phyloP scores from a whole-genome alignment of 2,329 filamentous ascomycete species.

The Rosellinia necatrix region DNA sequence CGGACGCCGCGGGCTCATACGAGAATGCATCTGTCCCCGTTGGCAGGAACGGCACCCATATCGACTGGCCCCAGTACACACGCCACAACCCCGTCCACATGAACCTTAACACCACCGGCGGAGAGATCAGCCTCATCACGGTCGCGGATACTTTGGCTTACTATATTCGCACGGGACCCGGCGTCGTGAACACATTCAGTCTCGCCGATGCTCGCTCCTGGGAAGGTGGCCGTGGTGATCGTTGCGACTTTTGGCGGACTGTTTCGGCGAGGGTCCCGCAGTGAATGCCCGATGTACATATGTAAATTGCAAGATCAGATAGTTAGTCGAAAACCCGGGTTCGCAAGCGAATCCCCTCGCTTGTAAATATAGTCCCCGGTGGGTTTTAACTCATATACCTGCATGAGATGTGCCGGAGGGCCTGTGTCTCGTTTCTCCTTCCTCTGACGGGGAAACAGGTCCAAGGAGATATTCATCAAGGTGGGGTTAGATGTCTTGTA shows the following conservation, averaged over 20 bases:
- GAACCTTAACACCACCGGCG: constrained; percentile 51
- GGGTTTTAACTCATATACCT: no score
- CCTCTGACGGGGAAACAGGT: no score
- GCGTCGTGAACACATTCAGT: constrained; percentile 36
- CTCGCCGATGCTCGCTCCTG: constrained; percentile 31
- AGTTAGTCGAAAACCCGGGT: no score
- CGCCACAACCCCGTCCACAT: constrained; percentile 44
- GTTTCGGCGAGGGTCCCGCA: constrained; percentile 34
- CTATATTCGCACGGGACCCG: constrained; percentile 31
- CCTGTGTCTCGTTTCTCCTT: no score
- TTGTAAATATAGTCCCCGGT: no score
- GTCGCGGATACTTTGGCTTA: constrained; percentile 35
- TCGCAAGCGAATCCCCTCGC: no score
- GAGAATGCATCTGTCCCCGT: constrained; percentile 39
- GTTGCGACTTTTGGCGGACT: constrained; percentile 37
- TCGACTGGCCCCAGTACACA: constrained; percentile 42
- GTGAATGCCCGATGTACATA: constrained; percentile 5
- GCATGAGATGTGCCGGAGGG: no score
- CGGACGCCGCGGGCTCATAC: constrained; percentile 39
- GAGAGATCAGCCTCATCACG: constrained; percentile 29
- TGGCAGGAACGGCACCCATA: constrained; percentile 29
- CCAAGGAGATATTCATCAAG: no score
- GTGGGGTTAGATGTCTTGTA: no score
- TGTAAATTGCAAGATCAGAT: neutral
- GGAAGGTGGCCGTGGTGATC: constrained; percentile 35